Evolutionary conservation across 805 yeast genomes (phyloP).

Genomic region (Saturnispora hagleri): DNA sequence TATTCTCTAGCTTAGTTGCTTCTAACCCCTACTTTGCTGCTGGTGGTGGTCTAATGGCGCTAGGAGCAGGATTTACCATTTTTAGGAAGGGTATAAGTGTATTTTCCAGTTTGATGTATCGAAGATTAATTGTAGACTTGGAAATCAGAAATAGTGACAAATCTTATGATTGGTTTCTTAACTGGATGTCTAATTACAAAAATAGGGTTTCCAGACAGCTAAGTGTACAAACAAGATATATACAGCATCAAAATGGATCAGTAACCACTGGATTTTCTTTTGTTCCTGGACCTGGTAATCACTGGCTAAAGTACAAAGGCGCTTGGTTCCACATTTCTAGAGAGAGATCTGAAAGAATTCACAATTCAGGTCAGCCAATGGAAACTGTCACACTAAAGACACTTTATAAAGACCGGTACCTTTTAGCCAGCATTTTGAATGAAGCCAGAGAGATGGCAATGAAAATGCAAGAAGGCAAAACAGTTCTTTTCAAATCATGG

Average conservation of each 20-base stretch:
- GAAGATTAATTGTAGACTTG: slow-evolving; percentile 80
- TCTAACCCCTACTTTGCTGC: slow-evolving; percentile 94
- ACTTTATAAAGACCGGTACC: slow-evolving; percentile 63
- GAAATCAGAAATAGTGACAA: slow-evolving; percentile 92
- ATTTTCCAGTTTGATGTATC: slow-evolving; percentile 58
- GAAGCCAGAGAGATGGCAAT: slow-evolving; percentile 85
- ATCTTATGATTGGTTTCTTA: slow-evolving; percentile 88
- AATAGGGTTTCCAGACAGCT: slow-evolving; percentile 71
- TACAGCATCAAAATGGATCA: slow-evolving; percentile 89
- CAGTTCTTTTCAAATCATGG: slow-evolving; percentile 89
- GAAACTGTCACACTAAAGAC: slow-evolving; percentile 95
- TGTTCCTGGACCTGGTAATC: slow-evolving; percentile 97
- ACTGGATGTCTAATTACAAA: slow-evolving; percentile 88
- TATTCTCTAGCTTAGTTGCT: slow-evolving; percentile 30
- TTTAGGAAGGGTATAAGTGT: slow-evolving; percentile 61
- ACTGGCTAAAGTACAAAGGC: slow-evolving; percentile 73
- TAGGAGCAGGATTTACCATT: slow-evolving; percentile 83
- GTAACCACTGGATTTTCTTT: slow-evolving; percentile 78
- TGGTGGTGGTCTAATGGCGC: slow-evolving; percentile 93
- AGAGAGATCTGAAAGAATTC: slow-evolving; percentile 80
- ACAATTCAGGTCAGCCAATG: slow-evolving; percentile 90
- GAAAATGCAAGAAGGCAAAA: slow-evolving; percentile 80
- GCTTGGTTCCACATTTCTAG: slow-evolving; percentile 84
- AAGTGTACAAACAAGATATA: slow-evolving; percentile 78
- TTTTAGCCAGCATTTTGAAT: slow-evolving; percentile 55